These are phyloP conservation scores for Edaphochlamys debaryana DNA, from an alignment of 139 green algal species.

Conservation along the genomic window DNA sequence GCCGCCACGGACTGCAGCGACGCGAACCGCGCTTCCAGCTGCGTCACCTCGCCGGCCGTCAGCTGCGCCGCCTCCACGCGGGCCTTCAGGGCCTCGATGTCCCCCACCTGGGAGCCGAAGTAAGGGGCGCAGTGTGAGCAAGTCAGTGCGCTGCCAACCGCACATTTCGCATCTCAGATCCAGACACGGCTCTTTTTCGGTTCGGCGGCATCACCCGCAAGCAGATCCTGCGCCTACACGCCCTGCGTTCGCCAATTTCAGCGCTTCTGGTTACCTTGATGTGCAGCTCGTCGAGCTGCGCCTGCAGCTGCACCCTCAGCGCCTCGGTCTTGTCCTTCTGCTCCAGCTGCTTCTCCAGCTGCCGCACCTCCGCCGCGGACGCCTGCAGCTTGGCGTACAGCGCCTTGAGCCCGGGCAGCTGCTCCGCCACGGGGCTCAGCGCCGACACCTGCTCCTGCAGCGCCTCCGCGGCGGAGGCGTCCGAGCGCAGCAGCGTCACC, in stretches of 20 bases:
- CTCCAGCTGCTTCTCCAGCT: slow-evolving; percentile 43
- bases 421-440: slow-evolving; percentile 34
- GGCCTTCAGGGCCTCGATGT: slow-evolving; percentile 35
- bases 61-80: slow-evolving; percentile 33
- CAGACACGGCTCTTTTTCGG: too few species aligned
- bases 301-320: slow-evolving; percentile 28
- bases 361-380: slow-evolving; percentile 32
- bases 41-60: slow-evolving; percentile 16
- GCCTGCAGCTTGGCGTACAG: slow-evolving; percentile 38
- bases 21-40: slow-evolving; percentile 31
- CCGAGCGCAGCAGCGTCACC: slow-evolving; percentile 24
- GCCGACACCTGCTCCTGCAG: slow-evolving; percentile 43
- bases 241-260: too few species aligned
- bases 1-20: slow-evolving; percentile 25
- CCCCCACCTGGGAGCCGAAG: not conserved
- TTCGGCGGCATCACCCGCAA: too few species aligned
- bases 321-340: slow-evolving; percentile 36
- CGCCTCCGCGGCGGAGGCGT: slow-evolving; percentile 12
- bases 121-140: too few species aligned
- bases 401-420: slow-evolving; percentile 41
- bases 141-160: too few species aligned
- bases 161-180: too few species aligned
- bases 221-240: not conserved
- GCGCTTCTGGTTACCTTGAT: not conserved
- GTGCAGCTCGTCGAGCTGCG: slow-evolving; percentile 43